phyloP scores from a whole-genome alignment of 345 rosid genomes.

The Kernera saxatilis region DNA sequence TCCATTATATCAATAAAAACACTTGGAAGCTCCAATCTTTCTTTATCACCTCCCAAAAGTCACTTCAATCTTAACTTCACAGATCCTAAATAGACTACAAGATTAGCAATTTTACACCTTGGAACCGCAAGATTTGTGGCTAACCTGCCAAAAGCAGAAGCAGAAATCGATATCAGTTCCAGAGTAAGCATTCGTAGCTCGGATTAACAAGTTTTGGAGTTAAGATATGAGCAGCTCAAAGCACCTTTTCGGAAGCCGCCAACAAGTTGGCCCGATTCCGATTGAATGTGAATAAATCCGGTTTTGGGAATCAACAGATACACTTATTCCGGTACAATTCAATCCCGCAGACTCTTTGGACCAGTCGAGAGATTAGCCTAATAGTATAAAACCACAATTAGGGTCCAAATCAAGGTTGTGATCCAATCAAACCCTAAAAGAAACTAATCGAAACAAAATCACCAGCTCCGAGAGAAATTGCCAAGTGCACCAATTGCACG shows the following conservation, averaged over 20 bases:
- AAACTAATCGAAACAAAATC: slow-evolving; percentile 17
- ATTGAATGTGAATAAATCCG: slow-evolving; percentile 21
- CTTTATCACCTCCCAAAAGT: slow-evolving; percentile 16
- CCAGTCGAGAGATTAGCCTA: slow-evolving; percentile 33
- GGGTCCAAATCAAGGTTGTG: slow-evolving; percentile 30
- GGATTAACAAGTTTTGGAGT: slow-evolving; percentile 3
- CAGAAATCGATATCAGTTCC: slow-evolving; percentile 21
- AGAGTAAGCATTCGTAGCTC: slow-evolving; percentile 18
- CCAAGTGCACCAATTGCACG: slow-evolving; percentile 3
- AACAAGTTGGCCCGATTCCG: slow-evolving; percentile 18
- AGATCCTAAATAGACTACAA: slow-evolving; percentile 8
- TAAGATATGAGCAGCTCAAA: slow-evolving; percentile 17
- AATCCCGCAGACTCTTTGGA: slow-evolving; percentile 24
- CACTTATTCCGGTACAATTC: slow-evolving; percentile 24
- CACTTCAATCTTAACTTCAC: slow-evolving; percentile 24
- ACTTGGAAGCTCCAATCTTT: slow-evolving; percentile 39
- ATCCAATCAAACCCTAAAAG: slow-evolving; percentile 46
- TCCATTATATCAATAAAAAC: slow-evolving; percentile 51
- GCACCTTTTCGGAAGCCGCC: slow-evolving; percentile 20
- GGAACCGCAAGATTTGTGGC: background rate
- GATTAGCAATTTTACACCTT: slow-evolving; percentile 18
- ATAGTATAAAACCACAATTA: slow-evolving; percentile 34
- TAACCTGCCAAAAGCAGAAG: slow-evolving; percentile 25
- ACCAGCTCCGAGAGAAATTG: background rate
- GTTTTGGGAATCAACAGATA: background rate